A percentile compares a stretch with the other conserved stretches of the same genome.
phyloP scores from a whole-genome alignment of 768 basidiomycete species.

The Myochromella boudieri region DNA sequence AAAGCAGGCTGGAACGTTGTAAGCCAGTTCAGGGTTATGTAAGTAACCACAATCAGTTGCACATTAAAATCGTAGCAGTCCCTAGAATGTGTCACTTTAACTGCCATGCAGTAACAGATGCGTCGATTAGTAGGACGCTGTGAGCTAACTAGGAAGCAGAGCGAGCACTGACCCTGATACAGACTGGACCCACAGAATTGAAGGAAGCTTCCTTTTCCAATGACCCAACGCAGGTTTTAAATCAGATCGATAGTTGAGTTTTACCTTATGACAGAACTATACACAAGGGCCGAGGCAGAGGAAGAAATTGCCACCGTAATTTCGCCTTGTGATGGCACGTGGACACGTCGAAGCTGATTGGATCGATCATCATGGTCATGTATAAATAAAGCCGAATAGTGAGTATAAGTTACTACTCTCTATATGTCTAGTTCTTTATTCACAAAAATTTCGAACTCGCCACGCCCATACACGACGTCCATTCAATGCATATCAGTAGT shows the following conservation, averaged over 20 bases:
- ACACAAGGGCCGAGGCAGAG: constrained; percentile 13
- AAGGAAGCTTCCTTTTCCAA: neutral
- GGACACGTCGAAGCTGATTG: constrained; percentile 16
- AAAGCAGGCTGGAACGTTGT: constrained; percentile 17
- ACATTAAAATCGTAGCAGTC: constrained; percentile 10
- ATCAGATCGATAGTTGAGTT: constrained; percentile 21
- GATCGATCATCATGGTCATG: constrained; percentile 9
- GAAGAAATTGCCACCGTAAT: constrained; percentile 9
- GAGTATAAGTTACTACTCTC: too few relatives aligned
- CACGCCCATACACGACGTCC: too few relatives aligned
- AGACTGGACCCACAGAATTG: constrained; percentile 3
- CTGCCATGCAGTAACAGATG: constrained; percentile 18
- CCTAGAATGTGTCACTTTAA: constrained; percentile 16
- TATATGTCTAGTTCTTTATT: too few relatives aligned
- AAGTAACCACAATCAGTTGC: constrained; percentile 14
- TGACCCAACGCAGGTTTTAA: constrained; percentile 13
- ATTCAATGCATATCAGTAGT: too few relatives aligned
- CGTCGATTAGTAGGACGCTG: constrained; percentile 10
- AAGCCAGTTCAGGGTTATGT: constrained; percentile 18
- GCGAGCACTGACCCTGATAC: constrained; percentile 3
- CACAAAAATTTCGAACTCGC: too few relatives aligned
- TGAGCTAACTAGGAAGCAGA: constrained; percentile 9
- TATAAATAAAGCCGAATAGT: constrained; percentile 2
- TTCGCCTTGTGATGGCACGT: constrained; percentile 11
- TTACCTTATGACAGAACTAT: constrained; percentile 17